Base-by-base conservation (phyloP, 768 basidiomycete genomes). In the Gymnopilus junonius region DNA sequence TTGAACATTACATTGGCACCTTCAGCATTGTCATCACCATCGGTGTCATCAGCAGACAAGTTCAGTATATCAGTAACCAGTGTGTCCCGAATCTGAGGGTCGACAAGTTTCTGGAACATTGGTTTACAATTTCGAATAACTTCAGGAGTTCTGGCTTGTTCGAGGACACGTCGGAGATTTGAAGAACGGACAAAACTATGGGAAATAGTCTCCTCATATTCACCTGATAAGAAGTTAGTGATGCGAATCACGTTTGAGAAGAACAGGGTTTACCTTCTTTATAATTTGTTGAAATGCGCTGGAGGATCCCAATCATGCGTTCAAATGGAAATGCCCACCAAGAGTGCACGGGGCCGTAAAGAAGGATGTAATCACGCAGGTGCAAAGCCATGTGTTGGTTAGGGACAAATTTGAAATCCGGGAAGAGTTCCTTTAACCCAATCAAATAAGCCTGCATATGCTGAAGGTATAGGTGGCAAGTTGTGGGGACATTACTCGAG, bases 271-370 rank as follows among this genome's bases (percentile, higher is more conserved):
- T 35, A 53, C 45, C 40, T 2, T n/a, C 35, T 34, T 35, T 61
- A 25, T 45, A 25, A 62, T 76, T 75, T 23, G 54, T 65, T 1
- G 73, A 67, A 11, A 75, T 70, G 11, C 66, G 62, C 51, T 77
- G 69, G 4, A 76, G 64, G 62, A 72, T 66, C 1, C 75, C 74
- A 60, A 76, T 77, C 65, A 75, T 72, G 2, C 68, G 60, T 55
- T 77, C 74, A 53, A 75, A 76, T 2, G 70, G 70, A 59, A 77
- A 77, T 1, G 74, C 56, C 75, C 76, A 77, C 76, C 75, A 68
- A 67, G 53, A 43, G 43, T 55, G 51, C n/a, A 55, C 43, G 8
- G 60, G 60, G 20, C 60, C 60, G 45, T 43, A 76, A 0, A 62
- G 63, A 21, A 65, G 55, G 29, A 77, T 59, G 39, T 71, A 70